Conservation (phyloP, 192 early-diverging fungal genomes). For the Podila verticillata region DNA sequence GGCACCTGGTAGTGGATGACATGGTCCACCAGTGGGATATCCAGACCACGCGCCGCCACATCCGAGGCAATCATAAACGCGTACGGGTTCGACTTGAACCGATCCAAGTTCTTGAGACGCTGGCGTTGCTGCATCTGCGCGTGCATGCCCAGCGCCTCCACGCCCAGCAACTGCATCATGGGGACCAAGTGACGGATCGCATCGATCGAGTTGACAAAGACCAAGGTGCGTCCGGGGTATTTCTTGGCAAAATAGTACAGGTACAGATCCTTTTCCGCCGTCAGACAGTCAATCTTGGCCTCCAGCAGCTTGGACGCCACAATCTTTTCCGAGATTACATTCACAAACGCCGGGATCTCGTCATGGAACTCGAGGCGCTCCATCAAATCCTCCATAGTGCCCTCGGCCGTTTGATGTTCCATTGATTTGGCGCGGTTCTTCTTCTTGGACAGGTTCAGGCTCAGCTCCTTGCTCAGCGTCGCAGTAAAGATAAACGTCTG, state of each 20-base stretch:
- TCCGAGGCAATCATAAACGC: constrained; percentile 94
- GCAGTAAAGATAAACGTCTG: constrained; percentile 97
- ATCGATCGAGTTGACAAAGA: constrained; percentile 98
- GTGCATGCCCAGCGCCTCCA: constrained; percentile 86
- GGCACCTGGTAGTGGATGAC: constrained; percentile 98
- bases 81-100: constrained; percentile 76
- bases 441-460: constrained; percentile 59
- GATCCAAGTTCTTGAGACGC: constrained; percentile 91
- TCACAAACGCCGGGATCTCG: constrained; percentile 77
- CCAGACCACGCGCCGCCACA: constrained; percentile 95
- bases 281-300: constrained; percentile 86
- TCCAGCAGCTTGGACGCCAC: constrained; percentile 80
- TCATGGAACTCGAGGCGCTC: constrained; percentile 81
- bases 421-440: constrained; percentile 43
- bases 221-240: constrained; percentile 89
- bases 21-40: constrained; percentile 91
- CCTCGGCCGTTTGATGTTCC: constrained; percentile 15
- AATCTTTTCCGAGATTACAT: constrained; percentile 71
- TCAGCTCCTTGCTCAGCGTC: constrained; percentile 71
- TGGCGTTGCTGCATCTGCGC: constrained; percentile 97
- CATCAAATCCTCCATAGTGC: constrained; percentile 74
- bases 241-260: constrained; percentile 89
- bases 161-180: constrained; percentile 76
- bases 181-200: constrained; percentile 88
- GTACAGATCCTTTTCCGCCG: constrained; percentile 84